Percentiles rank a stretch among this genome's conserved stretches.
phyloP scores from a whole-genome alignment of 1,139 yeast genomes.

The Debaryomyces sp. region DNA sequence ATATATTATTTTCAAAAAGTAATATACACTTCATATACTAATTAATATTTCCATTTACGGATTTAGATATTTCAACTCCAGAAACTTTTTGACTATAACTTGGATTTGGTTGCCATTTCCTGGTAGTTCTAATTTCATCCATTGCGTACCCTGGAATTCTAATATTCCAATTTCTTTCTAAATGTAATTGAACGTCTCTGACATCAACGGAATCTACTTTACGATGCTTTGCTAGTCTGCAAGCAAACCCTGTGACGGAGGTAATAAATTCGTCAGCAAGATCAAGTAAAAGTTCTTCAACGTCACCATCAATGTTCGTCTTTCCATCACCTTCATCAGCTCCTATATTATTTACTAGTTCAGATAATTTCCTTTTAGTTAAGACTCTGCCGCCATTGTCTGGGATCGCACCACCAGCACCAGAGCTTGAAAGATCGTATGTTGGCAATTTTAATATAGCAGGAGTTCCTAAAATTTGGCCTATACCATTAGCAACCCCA shows the following conservation, averaged over 20 bases:
- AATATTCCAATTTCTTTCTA: constrained; percentile 95
- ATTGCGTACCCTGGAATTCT: constrained; percentile 91
- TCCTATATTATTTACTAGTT: constrained; percentile 79
- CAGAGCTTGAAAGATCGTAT: constrained; percentile 65
- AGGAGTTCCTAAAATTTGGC: constrained; percentile 71
- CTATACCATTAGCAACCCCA: constrained; percentile 71
- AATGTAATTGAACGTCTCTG: constrained; percentile 85
- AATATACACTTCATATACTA: constrained; percentile 5
- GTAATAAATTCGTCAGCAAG: constrained; percentile 95
- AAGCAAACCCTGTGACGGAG: constrained; percentile 88
- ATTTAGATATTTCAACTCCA: constrained; percentile 54
- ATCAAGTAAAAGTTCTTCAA: constrained; percentile 86
- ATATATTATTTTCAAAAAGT: neutral
- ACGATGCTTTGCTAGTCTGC: constrained; percentile 92
- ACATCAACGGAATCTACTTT: constrained; percentile 88
- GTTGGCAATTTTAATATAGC: constrained; percentile 76
- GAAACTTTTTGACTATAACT: constrained; percentile 71
- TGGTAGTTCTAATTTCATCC: constrained; percentile 84
- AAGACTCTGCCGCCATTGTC: constrained; percentile 75
- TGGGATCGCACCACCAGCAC: constrained; percentile 37
- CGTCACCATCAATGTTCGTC: constrained; percentile 93
- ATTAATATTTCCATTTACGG: constrained; percentile 27
- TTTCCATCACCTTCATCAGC: constrained; percentile 88
- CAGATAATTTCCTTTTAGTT: constrained; percentile 85
- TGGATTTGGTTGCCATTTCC: constrained; percentile 78